Evolutionary conservation across 306 rosid genomes (phyloP).

Genomic region (Boehmeria nivea): DNA sequence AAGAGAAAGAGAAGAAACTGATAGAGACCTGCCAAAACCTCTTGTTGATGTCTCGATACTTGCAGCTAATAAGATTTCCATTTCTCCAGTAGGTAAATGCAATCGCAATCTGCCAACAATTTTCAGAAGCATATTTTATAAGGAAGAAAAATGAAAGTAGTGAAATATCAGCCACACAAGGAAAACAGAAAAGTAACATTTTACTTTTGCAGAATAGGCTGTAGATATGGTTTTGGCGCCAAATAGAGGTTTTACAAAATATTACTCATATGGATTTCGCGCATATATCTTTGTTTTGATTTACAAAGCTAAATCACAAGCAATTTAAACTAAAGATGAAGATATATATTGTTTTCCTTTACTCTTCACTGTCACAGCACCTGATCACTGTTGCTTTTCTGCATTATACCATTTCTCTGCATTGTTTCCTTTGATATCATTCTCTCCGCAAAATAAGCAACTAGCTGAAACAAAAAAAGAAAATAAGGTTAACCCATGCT

Average conservation of each 20-base stretch:
- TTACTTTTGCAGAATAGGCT: not conserved
- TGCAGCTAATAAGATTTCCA: conserved; percentile 71
- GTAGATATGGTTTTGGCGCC: not conserved
- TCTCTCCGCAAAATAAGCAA: conserved; percentile 66
- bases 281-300: conserved; percentile 6
- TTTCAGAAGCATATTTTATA: conserved; percentile 23
- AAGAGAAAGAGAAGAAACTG: not conserved
- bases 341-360: not conserved
- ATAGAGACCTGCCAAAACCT: conserved; percentile 78
- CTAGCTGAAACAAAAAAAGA: conserved; percentile 49
- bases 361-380: too few relatives aligned
- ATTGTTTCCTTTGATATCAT: conserved; percentile 59
- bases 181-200: not conserved
- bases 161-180: not conserved
- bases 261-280: not conserved
- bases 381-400: conserved; percentile 58
- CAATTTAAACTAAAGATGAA: conserved; percentile 6
- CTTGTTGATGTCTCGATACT: conserved; percentile 79
- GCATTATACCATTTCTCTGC: conserved; percentile 69
- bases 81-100: conserved; percentile 70
- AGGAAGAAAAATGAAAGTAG: not conserved
- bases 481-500: conserved; percentile 21
- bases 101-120: conserved; percentile 51
- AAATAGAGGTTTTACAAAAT: not conserved
- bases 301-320: conserved; percentile 12